Evolutionary conservation across 768 basidiomycete genomes (phyloP), one percentile per base, ranked within the genome.

Genomic region (Tubosaeta brunneosetosa): DNA sequence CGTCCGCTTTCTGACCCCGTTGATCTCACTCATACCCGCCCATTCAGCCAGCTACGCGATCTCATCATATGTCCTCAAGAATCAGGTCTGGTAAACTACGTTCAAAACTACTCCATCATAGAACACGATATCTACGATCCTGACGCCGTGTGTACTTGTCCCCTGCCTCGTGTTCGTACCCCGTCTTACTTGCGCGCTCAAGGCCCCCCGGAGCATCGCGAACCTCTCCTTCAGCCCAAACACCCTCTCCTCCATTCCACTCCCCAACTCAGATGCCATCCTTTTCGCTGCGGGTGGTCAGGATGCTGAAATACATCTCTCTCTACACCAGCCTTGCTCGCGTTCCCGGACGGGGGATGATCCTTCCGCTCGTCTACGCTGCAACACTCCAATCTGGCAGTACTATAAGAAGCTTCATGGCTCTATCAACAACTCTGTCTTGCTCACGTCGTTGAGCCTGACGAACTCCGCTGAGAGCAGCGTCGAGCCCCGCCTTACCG

Each of bases 381-480:
- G 51, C 44, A 55, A 55, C 16, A 49, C 19, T 52, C 41, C 54
- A 12, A 50, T 75, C 3, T 88, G 86, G 85, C 76, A 81, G 46
- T 78, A 74, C 59, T 79, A 80, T 38, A 73, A 71, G 52, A 68
- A 66, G n/a, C 70, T 87, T 16, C 62, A 70, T 1, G 85, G 83
- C 6, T 86, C 86, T 8, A 92, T 92, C 66, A 91, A 92, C 68
- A 93, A 93, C 66, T 87, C 88, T 6, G 82, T 92, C 22, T 60
- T 74, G 52, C 73, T 91, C 51, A 81, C 84, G 47, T 83, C 83
- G 16, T 70, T 87, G 53, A 82, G 76, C 58, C 69, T 86, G 33
- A 78, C 82, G 10, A 73, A 75, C 32, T 81, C 85, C 19, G 71
- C 81, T 54, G 74, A 85, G 64, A 84, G 80, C 65, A 81, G 80